Base-by-base conservation (phyloP, 305 asterid genomes). In the Striga hermonthica region DNA sequence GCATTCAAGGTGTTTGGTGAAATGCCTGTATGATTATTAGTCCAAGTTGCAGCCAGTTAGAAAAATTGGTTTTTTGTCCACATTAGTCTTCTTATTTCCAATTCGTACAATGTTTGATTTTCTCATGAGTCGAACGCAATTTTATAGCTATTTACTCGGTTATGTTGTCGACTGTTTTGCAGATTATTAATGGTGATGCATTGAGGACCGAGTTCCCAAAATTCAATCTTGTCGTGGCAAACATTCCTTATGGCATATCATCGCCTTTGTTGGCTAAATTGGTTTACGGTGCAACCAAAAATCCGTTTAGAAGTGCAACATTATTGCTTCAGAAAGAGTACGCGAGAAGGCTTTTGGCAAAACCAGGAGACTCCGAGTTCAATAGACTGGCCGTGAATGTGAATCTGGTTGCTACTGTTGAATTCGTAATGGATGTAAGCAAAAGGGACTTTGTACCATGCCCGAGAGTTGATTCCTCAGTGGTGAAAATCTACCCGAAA, bases 381-480 rank as follows among this genome's bases (percentile, higher is more conserved):
- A 90, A 85, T 73, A 82, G 99, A 53, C 75, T 93, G 65, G 89
- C 97, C 0, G 90, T 86, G 62, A 90, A 93, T 36, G 79, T 90
- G 80, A 86, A 76, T 70, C 86, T 93, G 57, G 75, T 85, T 71
- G 95, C 99, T 9, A 88, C 82, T 14, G 84, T 93, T 53, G 96
- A 93, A 80, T 82, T 83, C 40, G 78, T 93, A 28, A 86, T 86
- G 97, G 81, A 93, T 60, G 99, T 93, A 43, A 90, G 99, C 85
- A 90, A 90, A 79, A 80, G 83, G 78, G 95, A 90, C 71, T 93
- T 93, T 57, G 71, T 86, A 12, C 99, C 97, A 3, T 73, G 80
- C 64, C 99, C 99, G 0, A 93, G 79, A 70, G 96, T 93, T 7
- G 96, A 93, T 77, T 93, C 95, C 9, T 81, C 99, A 0, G 95